A percentile compares a stretch with the other conserved stretches of the same genome.
phyloP scores from a whole-genome alignment of 192 early-diverging fungal genomes.

The Coemansia sp. region DNA sequence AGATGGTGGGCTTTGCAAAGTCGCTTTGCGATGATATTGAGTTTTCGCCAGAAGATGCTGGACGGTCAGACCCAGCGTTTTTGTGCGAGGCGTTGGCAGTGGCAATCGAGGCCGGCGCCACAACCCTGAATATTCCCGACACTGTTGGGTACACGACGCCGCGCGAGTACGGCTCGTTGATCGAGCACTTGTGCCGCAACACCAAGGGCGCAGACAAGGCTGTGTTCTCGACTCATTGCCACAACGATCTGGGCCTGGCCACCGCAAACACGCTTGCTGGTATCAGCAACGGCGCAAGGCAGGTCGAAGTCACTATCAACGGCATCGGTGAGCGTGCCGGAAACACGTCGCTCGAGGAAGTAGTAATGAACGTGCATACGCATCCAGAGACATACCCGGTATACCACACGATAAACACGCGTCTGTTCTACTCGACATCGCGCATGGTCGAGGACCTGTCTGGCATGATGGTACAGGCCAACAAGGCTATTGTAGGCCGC shows the following conservation, averaged over 20 bases:
- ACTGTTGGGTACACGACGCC: conserved; percentile 97
- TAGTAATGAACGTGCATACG: conserved; percentile 94
- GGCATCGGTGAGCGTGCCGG: conserved; percentile 99
- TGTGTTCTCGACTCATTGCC: conserved; percentile 95
- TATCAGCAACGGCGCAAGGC: conserved; percentile 86
- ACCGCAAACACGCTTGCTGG: conserved; percentile 96
- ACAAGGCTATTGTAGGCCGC: conserved; percentile 97
- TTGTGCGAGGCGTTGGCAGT: conserved; percentile 78
- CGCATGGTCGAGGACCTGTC: conserved; percentile 86
- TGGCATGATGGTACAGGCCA: conserved; percentile 95
- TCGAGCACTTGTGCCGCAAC: conserved; percentile 78
- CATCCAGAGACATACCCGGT: conserved; percentile 89
- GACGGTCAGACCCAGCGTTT: conserved; percentile 87
- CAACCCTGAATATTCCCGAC: conserved; percentile 97
- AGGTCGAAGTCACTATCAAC: conserved; percentile 97
- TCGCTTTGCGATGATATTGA: conserved; percentile 86
- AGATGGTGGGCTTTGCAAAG: conserved; percentile 78
- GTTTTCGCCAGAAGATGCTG: conserved; percentile 95
- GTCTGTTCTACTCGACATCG: conserved; percentile 83
- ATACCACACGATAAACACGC: conserved; percentile 87
- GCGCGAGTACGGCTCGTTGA: conserved; percentile 83
- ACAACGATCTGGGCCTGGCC: conserved; percentile 95
- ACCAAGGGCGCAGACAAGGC: conserved; percentile 70
- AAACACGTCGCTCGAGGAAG: conserved; percentile 94
- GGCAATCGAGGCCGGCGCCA: conserved; percentile 89